These are phyloP conservation scores for Prunus kanzakura DNA, from an alignment of 306 rosid species.

Conservation along the genomic window DNA sequence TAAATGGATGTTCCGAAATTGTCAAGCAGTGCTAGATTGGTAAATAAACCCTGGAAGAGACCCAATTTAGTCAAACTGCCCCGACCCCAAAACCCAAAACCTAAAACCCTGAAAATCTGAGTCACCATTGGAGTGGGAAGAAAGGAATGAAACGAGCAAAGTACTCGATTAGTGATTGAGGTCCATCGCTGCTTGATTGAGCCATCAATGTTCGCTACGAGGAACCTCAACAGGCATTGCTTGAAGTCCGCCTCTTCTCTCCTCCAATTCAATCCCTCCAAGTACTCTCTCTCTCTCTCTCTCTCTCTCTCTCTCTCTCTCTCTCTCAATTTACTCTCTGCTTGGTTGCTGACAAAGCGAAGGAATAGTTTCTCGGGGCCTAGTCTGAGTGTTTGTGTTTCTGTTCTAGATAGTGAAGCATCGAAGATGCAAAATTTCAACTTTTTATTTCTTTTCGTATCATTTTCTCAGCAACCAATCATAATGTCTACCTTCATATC, in stretches of 20 bases:
- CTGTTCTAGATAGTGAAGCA: neutral
- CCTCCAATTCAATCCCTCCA: constrained; percentile 48
- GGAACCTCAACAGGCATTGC: constrained; percentile 50
- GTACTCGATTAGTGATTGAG: neutral
- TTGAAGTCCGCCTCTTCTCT: constrained; percentile 51
- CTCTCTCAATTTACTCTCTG: neutral
- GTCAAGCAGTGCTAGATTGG: neutral
- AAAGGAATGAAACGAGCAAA: neutral
- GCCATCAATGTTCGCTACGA: constrained; percentile 55
- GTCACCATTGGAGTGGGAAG: neutral
- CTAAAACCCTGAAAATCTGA: constrained; percentile 39
- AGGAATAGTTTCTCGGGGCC: neutral
- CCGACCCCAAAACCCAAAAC: constrained; percentile 15
- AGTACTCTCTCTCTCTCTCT: constrained; percentile 35
- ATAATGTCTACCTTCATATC: neutral
- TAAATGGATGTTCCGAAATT: neutral
- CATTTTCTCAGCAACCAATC: neutral
- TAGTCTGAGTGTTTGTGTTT: neutral
- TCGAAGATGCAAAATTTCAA: neutral
- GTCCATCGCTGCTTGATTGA: neutral
- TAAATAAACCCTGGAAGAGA: neutral
- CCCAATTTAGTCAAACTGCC: neutral
- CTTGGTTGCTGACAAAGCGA: constrained; percentile 13
- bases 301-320: constrained; percentile 23
- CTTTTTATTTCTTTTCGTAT: neutral